These are phyloP conservation scores for Coelastrella sp. DNA, from an alignment of 139 green algal species.

Conservation along the genomic window DNA sequence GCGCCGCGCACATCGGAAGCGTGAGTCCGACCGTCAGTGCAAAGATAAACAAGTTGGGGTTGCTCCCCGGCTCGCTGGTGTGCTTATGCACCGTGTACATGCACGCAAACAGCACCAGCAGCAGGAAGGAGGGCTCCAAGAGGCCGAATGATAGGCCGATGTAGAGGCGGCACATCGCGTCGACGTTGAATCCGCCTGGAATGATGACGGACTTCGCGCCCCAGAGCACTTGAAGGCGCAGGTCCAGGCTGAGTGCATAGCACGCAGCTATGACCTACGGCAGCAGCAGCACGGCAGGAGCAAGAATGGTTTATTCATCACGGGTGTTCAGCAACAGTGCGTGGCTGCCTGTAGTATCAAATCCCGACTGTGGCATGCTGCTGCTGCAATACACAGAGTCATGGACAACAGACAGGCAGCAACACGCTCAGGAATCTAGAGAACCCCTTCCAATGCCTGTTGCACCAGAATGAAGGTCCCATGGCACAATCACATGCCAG, in stretches of 20 bases:
- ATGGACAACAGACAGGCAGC: not conserved
- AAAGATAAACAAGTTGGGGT: conserved; percentile 63
- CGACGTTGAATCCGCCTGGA: conserved; percentile 34
- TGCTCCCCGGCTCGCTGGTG: conserved; percentile 36
- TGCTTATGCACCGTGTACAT: conserved; percentile 63
- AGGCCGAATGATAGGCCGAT: conserved; percentile 60
- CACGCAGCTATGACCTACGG: conserved; percentile 20
- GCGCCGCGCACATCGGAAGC: conserved; percentile 55
- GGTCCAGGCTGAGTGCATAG: conserved; percentile 40
- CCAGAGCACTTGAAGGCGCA: conserved; percentile 63
- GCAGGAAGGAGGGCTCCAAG: conserved; percentile 61
- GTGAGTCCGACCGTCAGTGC: conserved; percentile 59
- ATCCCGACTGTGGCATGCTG: not conserved
- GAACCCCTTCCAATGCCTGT: too few species aligned
- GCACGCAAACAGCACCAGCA: conserved; percentile 64
- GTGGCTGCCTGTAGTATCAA: too few species aligned
- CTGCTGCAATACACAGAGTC: not conserved
- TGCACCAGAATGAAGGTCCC: too few species aligned
- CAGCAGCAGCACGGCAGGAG: not conserved
- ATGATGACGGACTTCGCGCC: conserved; percentile 29
- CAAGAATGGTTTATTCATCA: not conserved
- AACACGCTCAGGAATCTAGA: too few species aligned
- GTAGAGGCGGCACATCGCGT: conserved; percentile 54
- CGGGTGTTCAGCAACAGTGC: not conserved
- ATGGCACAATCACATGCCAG: too few species aligned